These are phyloP conservation scores for Nakazawaea pomicola DNA, from an alignment of 805 yeast genomes.

Conservation along the genomic window DNA sequence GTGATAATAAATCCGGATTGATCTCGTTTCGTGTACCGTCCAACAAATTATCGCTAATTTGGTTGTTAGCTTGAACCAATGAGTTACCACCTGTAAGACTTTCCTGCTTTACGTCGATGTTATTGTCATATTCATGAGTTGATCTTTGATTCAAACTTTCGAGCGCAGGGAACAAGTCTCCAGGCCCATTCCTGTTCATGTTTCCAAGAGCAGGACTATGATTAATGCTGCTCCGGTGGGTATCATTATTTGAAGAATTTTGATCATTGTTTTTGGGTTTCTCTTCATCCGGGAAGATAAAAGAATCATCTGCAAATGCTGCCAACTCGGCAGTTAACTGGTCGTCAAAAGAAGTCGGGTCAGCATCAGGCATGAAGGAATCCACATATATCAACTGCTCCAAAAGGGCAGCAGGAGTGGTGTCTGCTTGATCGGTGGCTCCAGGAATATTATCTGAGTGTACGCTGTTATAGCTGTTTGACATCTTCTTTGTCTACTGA, in stretches of 20 bases:
- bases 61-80: not conserved
- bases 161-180: too few relatives aligned
- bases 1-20: constrained; percentile 9
- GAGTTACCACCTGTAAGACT: not conserved
- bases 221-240: constrained; percentile 2
- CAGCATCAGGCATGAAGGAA: constrained; percentile 55
- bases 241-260: constrained; percentile 16
- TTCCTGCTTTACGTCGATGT: constrained; percentile 15
- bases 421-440: constrained; percentile 18
- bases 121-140: too few relatives aligned
- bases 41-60: too few relatives aligned
- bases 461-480: not conserved
- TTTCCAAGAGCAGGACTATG: not conserved
- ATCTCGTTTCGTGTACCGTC: not conserved
- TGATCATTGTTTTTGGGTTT: constrained; percentile 38
- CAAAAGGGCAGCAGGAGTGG: constrained; percentile 42
- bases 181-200: constrained; percentile 17
- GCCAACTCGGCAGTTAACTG: constrained; percentile 61
- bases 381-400: constrained; percentile 82
- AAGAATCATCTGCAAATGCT: constrained; percentile 79
- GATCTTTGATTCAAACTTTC: too few relatives aligned
- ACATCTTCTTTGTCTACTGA: too few relatives aligned
- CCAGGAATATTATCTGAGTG: not conserved
- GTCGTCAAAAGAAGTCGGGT: constrained; percentile 39
- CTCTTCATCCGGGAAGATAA: constrained; percentile 79